Percentiles rank a stretch among this genome's conserved stretches.
Conservation (phyloP, 1,284 basidiomycete species). For the Tilletia indica region DNA sequence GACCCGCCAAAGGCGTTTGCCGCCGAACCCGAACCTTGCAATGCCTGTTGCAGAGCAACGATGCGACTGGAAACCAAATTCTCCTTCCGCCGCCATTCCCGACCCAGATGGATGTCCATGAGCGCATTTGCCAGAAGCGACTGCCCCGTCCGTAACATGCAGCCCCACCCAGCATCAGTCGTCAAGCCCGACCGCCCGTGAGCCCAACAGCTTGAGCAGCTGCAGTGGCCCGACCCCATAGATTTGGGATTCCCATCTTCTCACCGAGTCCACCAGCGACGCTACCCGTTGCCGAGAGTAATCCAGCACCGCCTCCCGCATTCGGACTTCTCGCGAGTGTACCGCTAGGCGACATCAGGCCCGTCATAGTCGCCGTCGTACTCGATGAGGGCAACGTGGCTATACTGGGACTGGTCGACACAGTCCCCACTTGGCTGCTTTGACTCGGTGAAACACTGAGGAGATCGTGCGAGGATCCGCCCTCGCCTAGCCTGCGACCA, state of each 20-base stretch:
- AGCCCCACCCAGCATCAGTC: constrained; percentile 95
- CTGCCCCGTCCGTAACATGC: constrained; percentile 94
- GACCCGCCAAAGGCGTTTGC: neutral
- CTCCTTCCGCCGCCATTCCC: constrained; percentile 36
- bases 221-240: constrained; percentile 47
- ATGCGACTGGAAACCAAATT: neutral
- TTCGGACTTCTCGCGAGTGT: neutral
- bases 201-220: constrained; percentile 42
- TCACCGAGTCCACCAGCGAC: constrained; percentile 32
- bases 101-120: constrained; percentile 74
- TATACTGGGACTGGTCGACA: constrained; percentile 21
- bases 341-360: neutral
- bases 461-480: constrained; percentile 6
- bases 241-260: constrained; percentile 45
- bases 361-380: neutral
- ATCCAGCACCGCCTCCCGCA: neutral
- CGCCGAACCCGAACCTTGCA: constrained; percentile 19
- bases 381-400: constrained; percentile 27
- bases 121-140: constrained; percentile 86
- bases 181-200: constrained; percentile 66
- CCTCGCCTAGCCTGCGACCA: constrained; percentile 7
- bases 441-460: constrained; percentile 8
- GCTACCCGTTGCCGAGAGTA: constrained; percentile 1
- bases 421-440: constrained; percentile 23
- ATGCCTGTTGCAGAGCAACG: constrained; percentile 10